Conservation (phyloP, 805 yeast genomes). For the Ogataea parapolymorpha region DNA sequence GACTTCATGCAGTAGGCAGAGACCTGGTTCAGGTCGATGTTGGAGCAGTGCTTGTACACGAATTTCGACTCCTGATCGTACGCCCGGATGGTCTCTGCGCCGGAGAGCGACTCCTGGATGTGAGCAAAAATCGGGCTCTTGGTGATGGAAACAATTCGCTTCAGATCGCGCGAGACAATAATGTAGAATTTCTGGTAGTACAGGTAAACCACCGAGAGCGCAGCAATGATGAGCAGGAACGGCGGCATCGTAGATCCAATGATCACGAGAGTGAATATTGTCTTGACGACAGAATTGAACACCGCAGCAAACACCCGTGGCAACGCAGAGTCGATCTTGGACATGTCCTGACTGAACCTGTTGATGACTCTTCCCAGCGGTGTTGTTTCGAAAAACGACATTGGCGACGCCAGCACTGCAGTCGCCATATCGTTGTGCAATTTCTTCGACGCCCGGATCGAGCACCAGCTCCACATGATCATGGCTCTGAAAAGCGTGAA, state of each 20-base stretch:
- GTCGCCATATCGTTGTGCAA: slow-evolving; percentile 57
- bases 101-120: slow-evolving; percentile 75
- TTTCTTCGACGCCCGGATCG: slow-evolving; percentile 52
- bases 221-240: slow-evolving; percentile 44
- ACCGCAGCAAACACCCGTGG: slow-evolving; percentile 53
- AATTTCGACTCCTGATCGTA: slow-evolving; percentile 67
- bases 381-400: slow-evolving; percentile 66
- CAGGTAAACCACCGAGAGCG: slow-evolving; percentile 53
- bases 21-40: slow-evolving; percentile 47
- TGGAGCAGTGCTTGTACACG: slow-evolving; percentile 47
- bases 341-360: slow-evolving; percentile 62
- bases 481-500: slow-evolving; percentile 45
- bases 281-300: slow-evolving; percentile 41
- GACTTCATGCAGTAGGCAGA: slow-evolving; percentile 50
- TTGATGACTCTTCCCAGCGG: slow-evolving; percentile 66
- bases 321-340: slow-evolving; percentile 50
- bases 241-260: slow-evolving; percentile 54
- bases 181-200: slow-evolving; percentile 72
- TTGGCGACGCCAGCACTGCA: slow-evolving; percentile 55
- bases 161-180: slow-evolving; percentile 71
- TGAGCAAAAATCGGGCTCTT: slow-evolving; percentile 79
- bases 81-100: slow-evolving; percentile 76
- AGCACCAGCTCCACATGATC: slow-evolving; percentile 47
- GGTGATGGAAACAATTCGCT: slow-evolving; percentile 65
- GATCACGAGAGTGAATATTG: slow-evolving; percentile 48